A percentile compares a stretch with the other conserved stretches of the same genome.
These are phyloP conservation scores for Ascochyta lentis DNA, from an alignment of 2,329 filamentous ascomycete genomes.

Conservation along the genomic window DNA sequence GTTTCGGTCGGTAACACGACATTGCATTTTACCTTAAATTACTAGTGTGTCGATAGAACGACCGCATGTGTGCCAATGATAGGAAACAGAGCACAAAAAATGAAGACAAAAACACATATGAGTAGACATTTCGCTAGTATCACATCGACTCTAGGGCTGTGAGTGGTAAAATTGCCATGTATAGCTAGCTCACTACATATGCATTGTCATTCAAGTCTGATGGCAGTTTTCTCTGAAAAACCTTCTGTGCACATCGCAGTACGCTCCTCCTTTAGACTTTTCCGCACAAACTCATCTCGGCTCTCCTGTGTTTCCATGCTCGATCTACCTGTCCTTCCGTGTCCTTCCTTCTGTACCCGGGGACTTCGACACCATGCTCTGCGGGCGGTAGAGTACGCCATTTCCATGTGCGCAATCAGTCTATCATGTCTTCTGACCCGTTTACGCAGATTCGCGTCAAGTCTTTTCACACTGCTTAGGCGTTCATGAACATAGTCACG, in stretches of 20 bases:
- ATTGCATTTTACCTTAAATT: too few species aligned
- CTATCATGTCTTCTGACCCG: constrained; percentile 28
- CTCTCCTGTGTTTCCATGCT: constrained; percentile 29
- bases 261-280: constrained; percentile 27
- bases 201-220: constrained; percentile 1
- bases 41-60: too few species aligned
- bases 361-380: constrained; percentile 9
- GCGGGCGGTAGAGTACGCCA: neutral
- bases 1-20: too few species aligned
- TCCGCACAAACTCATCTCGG: constrained; percentile 27
- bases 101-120: too few species aligned
- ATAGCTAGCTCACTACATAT: too few species aligned
- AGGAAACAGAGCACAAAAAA: too few species aligned
- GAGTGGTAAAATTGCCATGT: too few species aligned
- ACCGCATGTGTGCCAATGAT: too few species aligned
- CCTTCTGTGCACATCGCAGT: constrained; percentile 20
- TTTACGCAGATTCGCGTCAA: constrained; percentile 14
- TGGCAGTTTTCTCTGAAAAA: constrained; percentile 3
- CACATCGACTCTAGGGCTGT: too few species aligned
- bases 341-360: neutral
- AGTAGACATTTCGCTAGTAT: too few species aligned
- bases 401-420: constrained; percentile 28
- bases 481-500: constrained; percentile 23
- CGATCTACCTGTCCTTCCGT: constrained; percentile 2
- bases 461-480: constrained; percentile 15